These are phyloP conservation scores for Lactifluus volemus DNA, from an alignment of 768 basidiomycete species.

Conservation along the genomic window DNA sequence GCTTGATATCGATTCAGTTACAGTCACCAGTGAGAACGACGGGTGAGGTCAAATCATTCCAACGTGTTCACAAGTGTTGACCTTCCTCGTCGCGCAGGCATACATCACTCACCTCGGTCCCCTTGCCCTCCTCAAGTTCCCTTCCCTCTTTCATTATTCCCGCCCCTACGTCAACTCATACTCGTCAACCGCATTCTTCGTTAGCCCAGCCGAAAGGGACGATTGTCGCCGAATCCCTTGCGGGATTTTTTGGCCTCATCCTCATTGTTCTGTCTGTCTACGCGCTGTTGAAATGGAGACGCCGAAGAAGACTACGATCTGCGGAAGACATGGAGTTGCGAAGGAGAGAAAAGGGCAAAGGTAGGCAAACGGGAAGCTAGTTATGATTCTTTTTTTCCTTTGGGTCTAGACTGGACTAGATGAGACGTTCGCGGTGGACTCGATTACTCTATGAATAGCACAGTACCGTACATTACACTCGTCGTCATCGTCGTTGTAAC, in stretches of 20 bases:
- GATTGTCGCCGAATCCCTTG: constrained; percentile 19
- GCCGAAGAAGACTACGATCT: neutral
- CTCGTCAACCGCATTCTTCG: neutral
- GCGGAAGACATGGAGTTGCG: constrained; percentile 9
- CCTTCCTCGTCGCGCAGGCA: neutral
- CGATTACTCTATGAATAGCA: neutral
- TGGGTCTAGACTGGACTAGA: neutral
- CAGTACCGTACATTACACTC: neutral
- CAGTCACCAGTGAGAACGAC: neutral
- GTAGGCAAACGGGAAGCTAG: neutral
- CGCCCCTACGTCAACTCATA: constrained; percentile 3
- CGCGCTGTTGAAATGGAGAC: constrained; percentile 6
- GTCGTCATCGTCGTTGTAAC: neutral
- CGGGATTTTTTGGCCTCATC: constrained; percentile 20
- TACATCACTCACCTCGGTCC: constrained; percentile 11
- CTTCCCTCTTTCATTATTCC: constrained; percentile 19
- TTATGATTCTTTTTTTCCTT: neutral
- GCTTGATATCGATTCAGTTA: constrained; percentile 19
- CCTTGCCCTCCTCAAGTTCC: constrained; percentile 14
- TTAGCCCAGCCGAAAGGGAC: constrained; percentile 20
- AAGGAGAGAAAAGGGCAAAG: neutral
- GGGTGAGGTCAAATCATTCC: neutral
- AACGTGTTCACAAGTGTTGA: neutral
- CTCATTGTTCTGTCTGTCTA: constrained; percentile 8
- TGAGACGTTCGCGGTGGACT: neutral